phyloP scores from a whole-genome alignment of 352 stramenopile species.

The Phytopythium boreale region DNA sequence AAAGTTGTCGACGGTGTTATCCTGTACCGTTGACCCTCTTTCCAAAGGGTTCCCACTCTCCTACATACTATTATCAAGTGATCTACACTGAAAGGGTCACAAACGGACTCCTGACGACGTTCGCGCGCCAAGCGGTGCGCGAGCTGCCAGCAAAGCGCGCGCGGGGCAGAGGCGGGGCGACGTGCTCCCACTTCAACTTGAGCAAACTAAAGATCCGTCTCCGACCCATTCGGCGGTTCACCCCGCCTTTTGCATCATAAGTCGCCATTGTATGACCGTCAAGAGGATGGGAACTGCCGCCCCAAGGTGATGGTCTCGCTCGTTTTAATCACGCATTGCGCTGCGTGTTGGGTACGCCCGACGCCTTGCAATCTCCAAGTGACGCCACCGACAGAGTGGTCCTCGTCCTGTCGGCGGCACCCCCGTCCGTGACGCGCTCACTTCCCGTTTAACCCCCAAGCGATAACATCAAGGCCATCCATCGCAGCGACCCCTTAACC shows the following conservation, averaged over 20 bases:
- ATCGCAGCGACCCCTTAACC: neutral
- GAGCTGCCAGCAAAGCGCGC: neutral
- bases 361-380: neutral
- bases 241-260: neutral
- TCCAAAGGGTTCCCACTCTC: neutral
- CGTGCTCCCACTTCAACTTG: neutral
- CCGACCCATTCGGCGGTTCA: neutral
- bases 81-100: neutral
- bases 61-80: neutral
- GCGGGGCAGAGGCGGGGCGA: neutral
- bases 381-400: neutral
- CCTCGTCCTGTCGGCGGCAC: neutral
- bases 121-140: neutral
- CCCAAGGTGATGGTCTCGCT: neutral
- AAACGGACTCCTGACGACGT: neutral
- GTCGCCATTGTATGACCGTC: neutral
- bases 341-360: neutral
- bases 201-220: neutral
- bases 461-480: no score
- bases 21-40: neutral
- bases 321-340: neutral
- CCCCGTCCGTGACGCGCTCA: neutral
- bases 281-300: neutral
- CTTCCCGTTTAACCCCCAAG: neutral
- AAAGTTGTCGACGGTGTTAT: no score